Conservation (phyloP, 2,329 filamentous ascomycete genomes). For the Pseudogymnoascus sp. region DNA sequence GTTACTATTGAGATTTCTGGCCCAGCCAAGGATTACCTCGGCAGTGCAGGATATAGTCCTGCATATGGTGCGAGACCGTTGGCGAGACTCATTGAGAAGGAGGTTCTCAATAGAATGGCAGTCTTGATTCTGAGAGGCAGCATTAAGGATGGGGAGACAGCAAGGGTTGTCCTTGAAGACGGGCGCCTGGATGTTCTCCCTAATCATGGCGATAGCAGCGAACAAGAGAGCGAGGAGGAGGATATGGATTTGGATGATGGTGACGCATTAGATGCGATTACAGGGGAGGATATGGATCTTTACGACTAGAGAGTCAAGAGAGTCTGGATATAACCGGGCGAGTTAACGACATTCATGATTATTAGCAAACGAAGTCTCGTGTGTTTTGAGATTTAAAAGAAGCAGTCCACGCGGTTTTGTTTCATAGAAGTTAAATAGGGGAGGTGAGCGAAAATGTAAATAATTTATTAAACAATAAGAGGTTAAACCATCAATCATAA, state of each 20-base stretch:
- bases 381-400: neutral
- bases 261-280: conserved; percentile 50
- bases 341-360: neutral
- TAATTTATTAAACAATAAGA: neutral
- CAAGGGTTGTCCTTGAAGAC: conserved; percentile 70
- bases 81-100: conserved; percentile 87
- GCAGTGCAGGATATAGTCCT: conserved; percentile 85
- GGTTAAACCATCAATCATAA: neutral
- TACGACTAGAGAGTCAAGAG: conserved; percentile 33
- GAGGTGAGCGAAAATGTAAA: neutral
- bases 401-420: neutral
- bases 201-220: conserved; percentile 72
- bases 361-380: neutral
- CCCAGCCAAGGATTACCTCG: conserved; percentile 89
- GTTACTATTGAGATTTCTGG: conserved; percentile 76
- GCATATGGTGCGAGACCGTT: conserved; percentile 90
- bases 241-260: conserved; percentile 50
- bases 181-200: conserved; percentile 75
- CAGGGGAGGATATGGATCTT: conserved; percentile 51
- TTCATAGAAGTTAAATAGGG: conserved; percentile 1
- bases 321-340: neutral
- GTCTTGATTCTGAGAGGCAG: conserved; percentile 82
- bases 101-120: conserved; percentile 88
- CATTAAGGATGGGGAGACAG: conserved; percentile 78
- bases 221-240: conserved; percentile 69